These are phyloP conservation scores for Amanita phalloides DNA, from an alignment of 768 basidiomycete species.

Conservation along the genomic window DNA sequence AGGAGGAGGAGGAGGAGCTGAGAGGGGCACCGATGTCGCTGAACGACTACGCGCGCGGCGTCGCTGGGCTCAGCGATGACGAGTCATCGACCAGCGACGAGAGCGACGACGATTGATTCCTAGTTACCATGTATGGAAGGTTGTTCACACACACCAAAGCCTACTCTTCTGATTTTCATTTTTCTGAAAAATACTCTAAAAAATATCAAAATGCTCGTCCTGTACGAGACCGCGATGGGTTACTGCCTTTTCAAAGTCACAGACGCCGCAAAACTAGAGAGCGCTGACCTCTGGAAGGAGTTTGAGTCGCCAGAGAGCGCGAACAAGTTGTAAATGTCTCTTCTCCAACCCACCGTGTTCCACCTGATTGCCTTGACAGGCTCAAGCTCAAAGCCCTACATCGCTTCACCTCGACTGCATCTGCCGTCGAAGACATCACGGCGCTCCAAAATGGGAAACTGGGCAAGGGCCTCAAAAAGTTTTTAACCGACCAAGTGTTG, in stretches of 20 bases:
- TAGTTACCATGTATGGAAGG: not conserved
- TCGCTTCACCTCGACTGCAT: constrained; percentile 92
- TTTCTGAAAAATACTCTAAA: not conserved
- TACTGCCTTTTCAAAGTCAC: constrained; percentile 97
- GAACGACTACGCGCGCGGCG: constrained; percentile 3
- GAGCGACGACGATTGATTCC: constrained; percentile 6
- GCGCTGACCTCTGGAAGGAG: constrained; percentile 81
- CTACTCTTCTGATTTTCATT: no score
- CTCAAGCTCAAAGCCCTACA: constrained; percentile 93
- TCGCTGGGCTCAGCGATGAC: constrained; percentile 3
- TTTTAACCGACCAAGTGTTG: constrained; percentile 76
- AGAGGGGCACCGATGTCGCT: constrained; percentile 1
- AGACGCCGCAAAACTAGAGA: constrained; percentile 78
- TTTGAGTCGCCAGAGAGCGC: constrained; percentile 91
- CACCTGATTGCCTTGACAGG: constrained; percentile 27
- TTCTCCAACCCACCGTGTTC: not conserved
- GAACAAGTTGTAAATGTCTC: constrained; percentile 69
- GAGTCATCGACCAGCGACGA: constrained; percentile 6
- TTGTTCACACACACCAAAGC: not conserved
- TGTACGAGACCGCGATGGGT: constrained; percentile 93
- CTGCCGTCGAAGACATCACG: constrained; percentile 94
- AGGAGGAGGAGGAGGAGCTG: constrained; percentile 1
- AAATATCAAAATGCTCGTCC: constrained; percentile 70
- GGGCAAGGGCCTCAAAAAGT: constrained; percentile 88
- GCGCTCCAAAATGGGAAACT: constrained; percentile 89